Evolutionary conservation across 768 basidiomycete species (phyloP), one percentile per base, ranked within the genome.

Genomic region (Leccinum arenicola): DNA sequence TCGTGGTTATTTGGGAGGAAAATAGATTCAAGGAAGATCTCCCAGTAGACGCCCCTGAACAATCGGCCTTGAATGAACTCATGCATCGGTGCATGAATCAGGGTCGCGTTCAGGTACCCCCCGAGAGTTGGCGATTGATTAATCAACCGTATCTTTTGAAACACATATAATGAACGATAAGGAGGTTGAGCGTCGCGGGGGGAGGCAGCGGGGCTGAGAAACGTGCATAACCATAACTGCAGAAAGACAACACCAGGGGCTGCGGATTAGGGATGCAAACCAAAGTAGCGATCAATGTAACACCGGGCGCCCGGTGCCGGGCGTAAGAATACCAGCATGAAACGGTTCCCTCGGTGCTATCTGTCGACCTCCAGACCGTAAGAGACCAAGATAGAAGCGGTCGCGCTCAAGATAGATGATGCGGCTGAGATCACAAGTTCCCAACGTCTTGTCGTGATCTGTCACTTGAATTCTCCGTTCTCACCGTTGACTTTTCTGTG

Each of bases 71-170:
- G 59, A 67, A 68, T 68, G 67, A 68, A 70, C 48, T 50, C 64
- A 62, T 57, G 50, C 56, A 53, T 8, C 10, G 17, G 29, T 50
- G 53, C 60, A 66, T 70, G 62, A 66, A 61, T 64, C 69, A 69
- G 68, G 69, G 69, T 64, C 69, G 55, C 23, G 19, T 19, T 61
- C 69, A 62, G 67, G 64, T 62, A 66, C 67, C 29, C 25, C 25
- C 31, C 40, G 17, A 45, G 27, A 23, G 40, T 23, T 50, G 54
- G 61, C 61, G 61, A 68, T 69, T 59, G 59, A 50, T 52, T 29
- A 38, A 68, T 66, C 62, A 33, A 59, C 23, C 25, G 14, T 29
- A 43, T 8, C 19, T 2, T 14, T 14, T 33, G 9, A 23, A 17
- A 19, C 6, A 15, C 9, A 56, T 45, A 55, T 54, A 55, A 56